Evolutionary conservation across 1,284 basidiomycete species (phyloP), one percentile per base, ranked within the genome.

Genomic region (Apiotrichum sp.): DNA sequence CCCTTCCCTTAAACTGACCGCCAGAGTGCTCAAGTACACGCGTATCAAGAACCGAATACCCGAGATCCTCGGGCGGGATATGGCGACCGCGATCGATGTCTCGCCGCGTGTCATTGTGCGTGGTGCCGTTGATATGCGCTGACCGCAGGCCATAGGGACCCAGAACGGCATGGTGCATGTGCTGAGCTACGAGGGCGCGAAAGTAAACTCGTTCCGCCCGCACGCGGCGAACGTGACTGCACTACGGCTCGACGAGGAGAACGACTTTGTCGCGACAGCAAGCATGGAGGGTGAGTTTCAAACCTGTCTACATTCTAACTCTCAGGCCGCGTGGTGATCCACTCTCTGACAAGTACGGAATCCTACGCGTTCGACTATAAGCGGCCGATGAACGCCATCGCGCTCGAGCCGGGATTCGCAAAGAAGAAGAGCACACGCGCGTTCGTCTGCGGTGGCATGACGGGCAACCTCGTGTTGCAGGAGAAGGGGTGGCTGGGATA

Each of bases 401-500:
- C 92, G 1, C 82, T 98, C 52, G 95, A 98, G 68, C 96, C 96
- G 3, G 82, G 86, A 58, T 99, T 96, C 63, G 84, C 87, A 2
- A 88, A 88, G 73, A 41, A 48, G 47, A 84, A 84, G 50, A 82
- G 82, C 35, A 84, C 87, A 5, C 83, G 92, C n/a, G 84, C 88
- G 0, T 88, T 97, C 65, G 88, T 97, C 4, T 93, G 88, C 56
- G 96, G 95, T 43, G 96, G 96, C 4, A 83, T 97, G 83, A 87
- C 89, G 0, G 95, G 96, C 4, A 85, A 83, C 40, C 79, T 98
- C 32, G 80, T 90, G 11, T 71, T 95, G 62, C 84, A 89, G 62
- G 95, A 98, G 77, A 98, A 97, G 73, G 89, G 93, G 8, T 98
- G 95, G 93, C 79, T 98, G 3, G 93, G 95, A 0, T 89, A 97